A percentile compares a stretch with the other conserved stretches of the same genome.
Conservation (phyloP, 306 rosid genomes). For the Canavalia gladiata region DNA sequence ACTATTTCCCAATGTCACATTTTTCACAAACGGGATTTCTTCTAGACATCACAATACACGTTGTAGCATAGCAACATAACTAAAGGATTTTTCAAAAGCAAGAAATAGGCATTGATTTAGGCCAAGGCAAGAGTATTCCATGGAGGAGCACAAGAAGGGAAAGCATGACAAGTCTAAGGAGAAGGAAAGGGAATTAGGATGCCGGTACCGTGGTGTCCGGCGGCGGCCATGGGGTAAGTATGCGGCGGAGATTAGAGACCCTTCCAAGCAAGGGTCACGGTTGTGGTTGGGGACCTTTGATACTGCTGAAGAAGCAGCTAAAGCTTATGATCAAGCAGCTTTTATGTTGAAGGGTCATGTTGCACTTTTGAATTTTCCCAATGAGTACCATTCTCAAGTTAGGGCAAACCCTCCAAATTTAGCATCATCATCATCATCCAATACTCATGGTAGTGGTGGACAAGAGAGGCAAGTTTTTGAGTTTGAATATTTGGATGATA, state of each 20-base stretch:
- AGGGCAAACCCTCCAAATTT: not conserved
- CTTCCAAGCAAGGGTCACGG: conserved; percentile 12
- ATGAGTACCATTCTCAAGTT: not conserved
- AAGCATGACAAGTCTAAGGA: not conserved
- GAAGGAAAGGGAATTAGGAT: not conserved
- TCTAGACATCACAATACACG: not conserved
- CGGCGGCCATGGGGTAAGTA: conserved; percentile 25
- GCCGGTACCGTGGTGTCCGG: not conserved
- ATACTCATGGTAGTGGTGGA: not conserved
- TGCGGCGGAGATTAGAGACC: conserved; percentile 14
- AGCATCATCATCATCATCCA: not conserved
- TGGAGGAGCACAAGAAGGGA: not conserved
- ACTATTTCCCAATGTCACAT: not conserved
- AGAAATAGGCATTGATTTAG: not conserved
- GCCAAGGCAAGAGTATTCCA: not conserved
- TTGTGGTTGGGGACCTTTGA: conserved; percentile 17
- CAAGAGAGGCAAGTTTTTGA: not conserved
- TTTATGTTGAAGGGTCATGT: not conserved
- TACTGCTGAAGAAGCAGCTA: not conserved
- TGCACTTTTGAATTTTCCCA: conserved; percentile 21
- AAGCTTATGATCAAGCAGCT: conserved; percentile 22
- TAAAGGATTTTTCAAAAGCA: too few relatives aligned
- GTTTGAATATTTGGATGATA: conserved; percentile 29
- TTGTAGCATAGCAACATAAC: too few relatives aligned
- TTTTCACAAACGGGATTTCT: not conserved